These are phyloP conservation scores for Inonotus obliquus DNA, from an alignment of 1,284 basidiomycete genomes.

Conservation along the genomic window DNA sequence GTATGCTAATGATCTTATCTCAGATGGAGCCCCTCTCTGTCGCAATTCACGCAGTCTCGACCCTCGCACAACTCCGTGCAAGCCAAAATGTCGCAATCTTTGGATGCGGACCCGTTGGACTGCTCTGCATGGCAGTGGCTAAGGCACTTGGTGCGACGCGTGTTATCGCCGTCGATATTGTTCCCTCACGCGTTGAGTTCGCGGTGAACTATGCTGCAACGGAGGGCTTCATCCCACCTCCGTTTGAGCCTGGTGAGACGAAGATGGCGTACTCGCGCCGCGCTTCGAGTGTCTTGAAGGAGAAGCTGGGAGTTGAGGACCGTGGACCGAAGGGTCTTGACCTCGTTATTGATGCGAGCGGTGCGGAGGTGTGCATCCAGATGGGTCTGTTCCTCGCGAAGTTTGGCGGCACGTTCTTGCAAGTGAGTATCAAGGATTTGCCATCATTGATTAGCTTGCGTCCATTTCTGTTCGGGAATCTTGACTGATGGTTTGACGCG, in stretches of 20 bases:
- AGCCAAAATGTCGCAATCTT: constrained; percentile 78
- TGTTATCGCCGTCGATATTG: constrained; percentile 84
- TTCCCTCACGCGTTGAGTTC: constrained; percentile 78
- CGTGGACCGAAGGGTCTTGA: constrained; percentile 59
- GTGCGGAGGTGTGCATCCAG: constrained; percentile 84
- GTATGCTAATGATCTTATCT: not conserved
- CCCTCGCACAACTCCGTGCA: constrained; percentile 68
- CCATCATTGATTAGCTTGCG: not conserved
- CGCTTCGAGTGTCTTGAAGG: constrained; percentile 59
- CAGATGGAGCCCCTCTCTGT: constrained; percentile 95
- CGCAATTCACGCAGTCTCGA: constrained; percentile 83
- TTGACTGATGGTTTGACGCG: not conserved
- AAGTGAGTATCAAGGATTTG: constrained; percentile 33
- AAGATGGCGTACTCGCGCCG: constrained; percentile 64
- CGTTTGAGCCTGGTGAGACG: constrained; percentile 59
- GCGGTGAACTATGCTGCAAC: constrained; percentile 88
- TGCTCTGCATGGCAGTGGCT: constrained; percentile 90
- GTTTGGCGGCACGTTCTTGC: constrained; percentile 69
- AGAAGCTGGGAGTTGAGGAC: constrained; percentile 53
- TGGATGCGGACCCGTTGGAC: constrained; percentile 89
- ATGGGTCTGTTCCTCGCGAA: constrained; percentile 75
- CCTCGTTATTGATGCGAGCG: constrained; percentile 80
- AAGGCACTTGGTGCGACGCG: constrained; percentile 82
- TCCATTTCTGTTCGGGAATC: not conserved
- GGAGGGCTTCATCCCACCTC: constrained; percentile 69